Base-by-base conservation (phyloP, 805 yeast genomes). In the Dipodascus geniculatus region DNA sequence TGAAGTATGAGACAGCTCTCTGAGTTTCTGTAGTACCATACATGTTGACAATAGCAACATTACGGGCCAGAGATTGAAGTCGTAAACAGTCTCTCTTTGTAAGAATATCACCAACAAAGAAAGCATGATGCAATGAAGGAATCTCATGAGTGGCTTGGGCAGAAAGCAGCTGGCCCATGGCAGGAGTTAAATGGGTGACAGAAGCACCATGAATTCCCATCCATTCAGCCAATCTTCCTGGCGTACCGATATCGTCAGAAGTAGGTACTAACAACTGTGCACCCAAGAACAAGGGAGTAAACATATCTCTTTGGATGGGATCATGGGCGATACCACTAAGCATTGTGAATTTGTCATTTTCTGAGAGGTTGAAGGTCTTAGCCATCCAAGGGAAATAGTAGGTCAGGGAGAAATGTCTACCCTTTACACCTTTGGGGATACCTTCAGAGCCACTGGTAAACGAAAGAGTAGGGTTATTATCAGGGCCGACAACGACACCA, bases 321-420 rank as follows among this genome's bases (percentile, higher is more conserved):
- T 93, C 99, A 68, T 93, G 99, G 0, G 99, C 99, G 68, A 93
- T 93, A 64, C 99, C 99, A 6, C 96, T 86, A 57, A 93, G 77
- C 99, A 93, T 93, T 20, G 99, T 93, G 74, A 93, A 93, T 64
- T 76, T 85, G 69, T 95, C 99, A 35, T 81, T 77, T 53, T 78
- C 84, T 47, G 85, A 77, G 42, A 93, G 77, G 33, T 82, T 80
- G 64, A 93, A 93, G 48, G 83, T 79, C 68, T 87, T 70, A 19
- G 97, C 76, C 99, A 93, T 93, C 99, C 99, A 93, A 38, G 96
- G 96, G 79, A 93, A 93, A 71, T 93, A 93, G 73, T 93, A 93
- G 1, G 99, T 96, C 57, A 93, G 74, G 0, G 98, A 91, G 71
- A 82, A 95, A 66, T 93, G 99, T 72, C 99, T 86, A 51, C 99